Conservation (phyloP, 495 filamentous ascomycete species). For the Penicillium desertorum region DNA sequence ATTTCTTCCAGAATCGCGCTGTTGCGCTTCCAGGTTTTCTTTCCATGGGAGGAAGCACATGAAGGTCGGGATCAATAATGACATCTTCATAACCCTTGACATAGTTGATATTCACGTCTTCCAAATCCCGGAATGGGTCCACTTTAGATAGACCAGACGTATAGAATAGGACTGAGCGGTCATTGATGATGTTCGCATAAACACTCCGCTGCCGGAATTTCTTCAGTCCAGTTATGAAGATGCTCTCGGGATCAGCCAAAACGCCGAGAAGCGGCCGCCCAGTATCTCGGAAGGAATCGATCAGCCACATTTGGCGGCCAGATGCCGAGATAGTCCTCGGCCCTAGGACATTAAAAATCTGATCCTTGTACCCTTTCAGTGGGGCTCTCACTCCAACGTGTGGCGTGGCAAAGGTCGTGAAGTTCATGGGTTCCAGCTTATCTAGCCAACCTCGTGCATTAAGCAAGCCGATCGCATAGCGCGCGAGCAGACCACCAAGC, state of each 20-base stretch:
- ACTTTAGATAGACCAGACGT: conserved; percentile 71
- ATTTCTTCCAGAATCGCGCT: conserved; percentile 27
- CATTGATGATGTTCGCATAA: conserved; percentile 85
- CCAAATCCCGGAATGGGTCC: conserved; percentile 70
- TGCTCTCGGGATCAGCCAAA: conserved; percentile 77
- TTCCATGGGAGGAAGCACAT: conserved; percentile 49
- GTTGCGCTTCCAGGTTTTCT: conserved; percentile 36
- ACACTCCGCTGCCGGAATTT: conserved; percentile 69
- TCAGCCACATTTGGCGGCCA: conserved; percentile 82
- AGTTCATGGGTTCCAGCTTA: conserved; percentile 80
- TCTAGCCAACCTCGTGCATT: conserved; percentile 78
- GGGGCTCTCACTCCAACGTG: conserved; percentile 85
- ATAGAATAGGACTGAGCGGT: conserved; percentile 76
- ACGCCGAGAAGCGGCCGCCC: conserved; percentile 75
- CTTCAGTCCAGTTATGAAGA: conserved; percentile 79
- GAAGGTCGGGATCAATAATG: conserved; percentile 67
- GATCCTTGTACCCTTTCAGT: conserved; percentile 60
- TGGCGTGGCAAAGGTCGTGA: conserved; percentile 87
- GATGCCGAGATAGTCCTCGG: conserved; percentile 73
- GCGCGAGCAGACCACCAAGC: conserved; percentile 79
- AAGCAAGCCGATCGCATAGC: conserved; percentile 85
- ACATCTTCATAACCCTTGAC: conserved; percentile 70
- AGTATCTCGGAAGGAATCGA: conserved; percentile 81
- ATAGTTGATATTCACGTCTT: conserved; percentile 67
- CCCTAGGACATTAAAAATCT: conserved; percentile 79